Evolutionary conservation across 768 basidiomycete species (phyloP).

Genomic region (Phylloporus sp.): DNA sequence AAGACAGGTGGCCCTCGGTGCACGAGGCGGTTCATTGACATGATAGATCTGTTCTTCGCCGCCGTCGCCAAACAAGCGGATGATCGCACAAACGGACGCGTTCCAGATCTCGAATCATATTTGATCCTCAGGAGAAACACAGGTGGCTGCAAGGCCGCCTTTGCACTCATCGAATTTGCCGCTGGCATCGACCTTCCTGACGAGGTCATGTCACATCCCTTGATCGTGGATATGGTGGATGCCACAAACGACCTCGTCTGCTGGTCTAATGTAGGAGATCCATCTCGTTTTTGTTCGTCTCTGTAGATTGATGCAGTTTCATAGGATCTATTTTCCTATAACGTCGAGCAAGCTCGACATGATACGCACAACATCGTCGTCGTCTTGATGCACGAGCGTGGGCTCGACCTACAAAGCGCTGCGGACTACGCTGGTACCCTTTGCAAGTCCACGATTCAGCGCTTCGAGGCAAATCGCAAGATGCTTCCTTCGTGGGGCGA

Average conservation of each 20-base stretch:
- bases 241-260: constrained; percentile 48
- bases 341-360: constrained; percentile 64
- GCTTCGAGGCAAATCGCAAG: constrained; percentile 43
- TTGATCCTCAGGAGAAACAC: constrained; percentile 50
- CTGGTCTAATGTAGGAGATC: constrained; percentile 38
- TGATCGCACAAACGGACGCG: constrained; percentile 34
- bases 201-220: constrained; percentile 48
- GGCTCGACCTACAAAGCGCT: constrained; percentile 54
- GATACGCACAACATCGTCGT: constrained; percentile 70
- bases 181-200: constrained; percentile 48
- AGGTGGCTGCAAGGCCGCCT: constrained; percentile 47
- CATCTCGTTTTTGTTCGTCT: not conserved
- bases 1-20: constrained; percentile 37
- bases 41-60: constrained; percentile 38
- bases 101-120: constrained; percentile 50
- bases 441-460: constrained; percentile 50
- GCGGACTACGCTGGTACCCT: constrained; percentile 60
- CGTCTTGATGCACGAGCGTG: constrained; percentile 61
- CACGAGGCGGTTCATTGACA: constrained; percentile 37
- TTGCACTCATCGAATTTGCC: constrained; percentile 53
- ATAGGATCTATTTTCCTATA: constrained; percentile 76
- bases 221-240: constrained; percentile 41
- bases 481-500: constrained; percentile 59
- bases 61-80: constrained; percentile 41
- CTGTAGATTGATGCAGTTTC: constrained; percentile 1